Base-by-base conservation (phyloP, 192 early-diverging fungal species). In the Entomortierella chlamydospora region DNA sequence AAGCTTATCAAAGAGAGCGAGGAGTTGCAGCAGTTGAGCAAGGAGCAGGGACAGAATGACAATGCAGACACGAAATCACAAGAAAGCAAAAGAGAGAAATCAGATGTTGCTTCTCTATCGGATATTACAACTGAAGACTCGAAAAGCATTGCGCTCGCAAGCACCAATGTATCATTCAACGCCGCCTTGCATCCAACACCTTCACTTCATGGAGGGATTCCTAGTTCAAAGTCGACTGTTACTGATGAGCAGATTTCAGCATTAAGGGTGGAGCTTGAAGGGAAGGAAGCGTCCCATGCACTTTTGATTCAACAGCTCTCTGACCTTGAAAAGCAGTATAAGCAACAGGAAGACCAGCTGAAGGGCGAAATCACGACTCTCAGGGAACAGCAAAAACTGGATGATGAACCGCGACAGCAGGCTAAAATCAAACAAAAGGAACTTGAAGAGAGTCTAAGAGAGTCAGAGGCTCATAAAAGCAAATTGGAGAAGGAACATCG, bases 401-500 rank as follows among this genome's bases (percentile, higher is more conserved):
- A 79, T 15, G 76, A 79, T 17, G 76, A 79, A 20, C 76, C 76
- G 0, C 76, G 76, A 42, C 76, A 79, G 30, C 76, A 66, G n/a
- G 76, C 76, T 55, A 79, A 70, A 34, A 26, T 39, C 23, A 79
- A 70, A 30, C 43, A 70, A 25, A 79, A 64, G 47, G 76, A 79
- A 18, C 68, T 79, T 20, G 55, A 79, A 28, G 76, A 79, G 10
- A 79, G 56, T 41, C 57, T 79, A 23, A 43, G 76, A 22, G 76
- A 79, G 42, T 54, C 57, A 11, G 76, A 79, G 31, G 49, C 52
- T 22, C 69, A 61, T 57, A 79, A 79, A 55, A 55, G 47, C 58
- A 79, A 79, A 57, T 29, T 70, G 2, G 76, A 79, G 23, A 79
- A 70, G 57, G 76, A 79, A 41, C 76, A 79, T 51, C 54, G 68